Conservation (phyloP, 495 filamentous ascomycete genomes). For the Rusavskia elegans region DNA sequence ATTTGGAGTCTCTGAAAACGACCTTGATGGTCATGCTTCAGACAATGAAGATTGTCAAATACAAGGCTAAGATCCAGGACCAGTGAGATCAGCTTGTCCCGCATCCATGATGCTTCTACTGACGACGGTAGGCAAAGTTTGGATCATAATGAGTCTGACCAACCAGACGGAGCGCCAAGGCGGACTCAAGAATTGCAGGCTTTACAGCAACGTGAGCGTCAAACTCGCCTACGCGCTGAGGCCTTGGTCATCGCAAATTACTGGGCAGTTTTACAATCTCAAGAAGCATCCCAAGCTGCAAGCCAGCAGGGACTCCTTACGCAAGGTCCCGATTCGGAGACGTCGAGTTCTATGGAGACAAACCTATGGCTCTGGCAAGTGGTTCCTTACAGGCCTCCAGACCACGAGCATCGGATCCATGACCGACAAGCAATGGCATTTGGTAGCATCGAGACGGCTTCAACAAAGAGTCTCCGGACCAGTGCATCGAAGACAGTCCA, state of each 20-base stretch:
- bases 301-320: not conserved
- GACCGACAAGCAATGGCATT: not conserved
- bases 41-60: not conserved
- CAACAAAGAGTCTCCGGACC: not conserved
- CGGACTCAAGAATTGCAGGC: not conserved
- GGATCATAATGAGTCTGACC: not conserved
- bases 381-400: not conserved
- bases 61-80: not conserved
- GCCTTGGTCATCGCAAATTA: not conserved
- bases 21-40: not conserved
- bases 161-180: not conserved
- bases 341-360: not conserved
- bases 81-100: not conserved
- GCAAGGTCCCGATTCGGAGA: not conserved
- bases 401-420: not conserved
- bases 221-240: not conserved
- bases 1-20: not conserved
- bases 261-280: not conserved
- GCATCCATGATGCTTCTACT: not conserved
- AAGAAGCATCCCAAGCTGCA: not conserved
- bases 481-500: not conserved
- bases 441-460: not conserved
- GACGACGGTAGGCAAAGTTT: not conserved
- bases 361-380: not conserved
- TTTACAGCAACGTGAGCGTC: not conserved